phyloP scores from a whole-genome alignment of 768 basidiomycete species.

The Suillus subluteus region DNA sequence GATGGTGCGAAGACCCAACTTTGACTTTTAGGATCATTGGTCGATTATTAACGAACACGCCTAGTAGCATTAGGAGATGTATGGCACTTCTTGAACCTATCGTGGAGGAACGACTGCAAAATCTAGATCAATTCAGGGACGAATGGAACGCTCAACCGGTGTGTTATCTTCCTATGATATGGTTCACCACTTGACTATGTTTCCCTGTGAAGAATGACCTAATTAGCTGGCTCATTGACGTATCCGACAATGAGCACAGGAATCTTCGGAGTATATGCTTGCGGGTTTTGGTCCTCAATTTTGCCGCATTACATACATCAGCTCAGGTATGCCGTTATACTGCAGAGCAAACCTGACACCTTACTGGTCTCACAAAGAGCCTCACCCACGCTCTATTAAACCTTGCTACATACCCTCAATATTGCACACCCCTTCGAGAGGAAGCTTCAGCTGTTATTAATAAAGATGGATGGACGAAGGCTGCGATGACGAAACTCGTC shows the following conservation, averaged over 20 bases:
- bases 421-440: conserved; percentile 41
- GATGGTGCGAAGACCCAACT: conserved; percentile 20
- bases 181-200: conserved; percentile 10
- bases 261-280: conserved; percentile 34
- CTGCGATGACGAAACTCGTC: conserved; percentile 36
- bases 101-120: conserved; percentile 36
- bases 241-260: conserved; percentile 28
- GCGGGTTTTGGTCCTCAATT: conserved; percentile 42
- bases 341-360: conserved; percentile 14
- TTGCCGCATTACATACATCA: conserved; percentile 40
- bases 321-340: conserved; percentile 26
- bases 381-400: conserved; percentile 43
- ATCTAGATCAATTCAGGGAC: conserved; percentile 29
- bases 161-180: conserved; percentile 15
- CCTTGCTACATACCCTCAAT: conserved; percentile 45
- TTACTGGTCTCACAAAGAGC: conserved; percentile 23
- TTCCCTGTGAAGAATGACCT: conserved; percentile 37
- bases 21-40: conserved; percentile 32
- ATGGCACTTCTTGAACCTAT: conserved; percentile 34
- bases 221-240: conserved; percentile 45
- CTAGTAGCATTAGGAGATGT: conserved; percentile 32
- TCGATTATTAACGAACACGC: conserved; percentile 37
- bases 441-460: conserved; percentile 39
- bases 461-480: conserved; percentile 38
- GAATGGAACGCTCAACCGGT: conserved; percentile 39